Base-by-base conservation (phyloP, 169 alveolate species). In the Eimeria acervulina region DNA sequence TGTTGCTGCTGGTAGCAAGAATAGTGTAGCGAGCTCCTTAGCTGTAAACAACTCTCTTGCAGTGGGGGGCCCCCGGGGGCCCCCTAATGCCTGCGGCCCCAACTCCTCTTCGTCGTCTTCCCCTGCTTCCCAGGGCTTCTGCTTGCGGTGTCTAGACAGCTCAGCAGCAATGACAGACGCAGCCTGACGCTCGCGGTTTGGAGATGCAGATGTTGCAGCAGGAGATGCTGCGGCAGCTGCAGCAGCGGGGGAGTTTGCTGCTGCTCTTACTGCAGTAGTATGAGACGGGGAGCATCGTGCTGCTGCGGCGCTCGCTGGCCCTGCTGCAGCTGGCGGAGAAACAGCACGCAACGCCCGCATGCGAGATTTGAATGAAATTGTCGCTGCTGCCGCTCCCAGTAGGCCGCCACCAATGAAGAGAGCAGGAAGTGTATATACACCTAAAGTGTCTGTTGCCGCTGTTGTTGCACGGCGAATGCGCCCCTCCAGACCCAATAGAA, bases 41-140 rank as follows among this genome's bases (percentile, higher is more conserved):
- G 90, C 12, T 7, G 90, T 81, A 51, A 81, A 81, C 90, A 81
- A 44, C 44, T 81, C 90, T 10, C 51, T 63, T 0, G 90, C 90
- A 8, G 66, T 8, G 26, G 66, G 66, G 66, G 42, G 90, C 31
- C 23, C 52, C 63, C 31, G 47, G 17, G 80, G 80, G 42, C n/a
- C 80, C 80, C 80, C 80, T 68, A 7, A 5, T 6, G 33, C 10
- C 31, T 33, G 52, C 26, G 51, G 8, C 87, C 55, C 70, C 68
- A 0, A 19, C 36, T 38, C 38, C 21, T 74, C 63, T 36, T 36
- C 88, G 90, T 81, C 68, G 26, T 81, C 90, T 0, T 81, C 66
- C 38, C 47, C 90, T 26, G 15, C 28, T 3, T 26, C 63, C 63
- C 72, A n/a, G 28, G 26, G 17, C 36, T 42, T 21, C 4, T 33